Conservation (phyloP, 78 protist genomes). For the Pigoraptor vietnamica region DNA sequence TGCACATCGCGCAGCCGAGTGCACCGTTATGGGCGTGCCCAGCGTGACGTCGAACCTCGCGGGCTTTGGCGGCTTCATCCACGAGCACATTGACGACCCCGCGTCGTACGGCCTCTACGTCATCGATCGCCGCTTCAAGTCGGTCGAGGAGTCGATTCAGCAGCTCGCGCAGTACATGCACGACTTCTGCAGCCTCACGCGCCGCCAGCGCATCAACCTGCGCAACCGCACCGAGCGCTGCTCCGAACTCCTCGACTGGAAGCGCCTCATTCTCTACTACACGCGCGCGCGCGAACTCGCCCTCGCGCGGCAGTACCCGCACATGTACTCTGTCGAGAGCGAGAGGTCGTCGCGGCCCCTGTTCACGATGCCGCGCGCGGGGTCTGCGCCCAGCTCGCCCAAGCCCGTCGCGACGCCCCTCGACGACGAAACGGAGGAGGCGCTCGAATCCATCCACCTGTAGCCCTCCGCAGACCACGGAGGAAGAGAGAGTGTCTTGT, state of each 20-base stretch:
- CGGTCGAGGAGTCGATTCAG: constrained; percentile 55
- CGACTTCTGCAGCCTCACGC: constrained; percentile 30
- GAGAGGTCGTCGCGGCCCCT: background rate
- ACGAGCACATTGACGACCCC: constrained; percentile 20
- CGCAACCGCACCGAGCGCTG: constrained; percentile 74
- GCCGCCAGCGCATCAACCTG: constrained; percentile 48
- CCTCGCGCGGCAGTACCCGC: background rate
- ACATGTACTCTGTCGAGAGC: background rate
- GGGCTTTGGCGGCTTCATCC: constrained; percentile 72
- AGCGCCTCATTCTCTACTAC: background rate
- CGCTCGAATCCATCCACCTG: background rate
- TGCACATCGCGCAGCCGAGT: constrained; percentile 67
- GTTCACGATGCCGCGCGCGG: constrained; percentile 1
- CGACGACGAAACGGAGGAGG: background rate
- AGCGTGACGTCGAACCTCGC: constrained; percentile 68
- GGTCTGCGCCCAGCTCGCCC: background rate
- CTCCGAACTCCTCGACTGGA: background rate
- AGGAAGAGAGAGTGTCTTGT: too few relatives aligned
- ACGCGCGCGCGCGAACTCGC: background rate
- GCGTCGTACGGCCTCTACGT: constrained; percentile 57
- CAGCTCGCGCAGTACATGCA: constrained; percentile 55
- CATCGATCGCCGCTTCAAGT: constrained; percentile 60
- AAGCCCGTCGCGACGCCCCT: background rate
- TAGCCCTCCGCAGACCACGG: too few relatives aligned
- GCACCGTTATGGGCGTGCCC: constrained; percentile 73